phyloP scores from a whole-genome alignment of 2,329 filamentous ascomycete species.

The Fusarium sp. region DNA sequence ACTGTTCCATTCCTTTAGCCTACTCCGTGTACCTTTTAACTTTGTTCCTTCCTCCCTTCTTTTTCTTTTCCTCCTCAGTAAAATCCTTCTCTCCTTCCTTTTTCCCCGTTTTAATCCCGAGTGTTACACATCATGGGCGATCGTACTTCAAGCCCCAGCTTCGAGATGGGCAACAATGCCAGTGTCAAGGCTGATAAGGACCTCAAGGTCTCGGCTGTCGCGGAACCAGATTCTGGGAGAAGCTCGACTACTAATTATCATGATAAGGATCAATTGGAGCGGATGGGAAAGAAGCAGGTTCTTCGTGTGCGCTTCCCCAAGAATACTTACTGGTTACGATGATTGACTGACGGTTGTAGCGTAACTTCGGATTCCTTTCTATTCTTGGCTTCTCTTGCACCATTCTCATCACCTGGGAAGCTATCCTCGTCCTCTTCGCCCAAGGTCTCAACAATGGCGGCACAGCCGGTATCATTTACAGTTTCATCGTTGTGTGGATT shows the following conservation, averaged over 20 bases:
- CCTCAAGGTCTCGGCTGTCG: constrained; percentile 17
- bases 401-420: constrained; percentile 66
- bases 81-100: not conserved
- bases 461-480: constrained; percentile 64
- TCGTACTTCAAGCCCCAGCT: constrained; percentile 33
- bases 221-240: constrained; percentile 34
- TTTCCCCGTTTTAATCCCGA: not conserved
- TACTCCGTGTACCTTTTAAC: constrained; percentile 2
- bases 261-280: constrained; percentile 45
- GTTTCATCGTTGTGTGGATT: constrained; percentile 61
- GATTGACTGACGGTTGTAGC: constrained; percentile 39
- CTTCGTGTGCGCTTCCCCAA: not conserved
- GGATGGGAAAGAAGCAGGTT: constrained; percentile 48
- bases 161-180: constrained; percentile 43
- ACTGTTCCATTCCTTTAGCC: not conserved
- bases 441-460: constrained; percentile 61
- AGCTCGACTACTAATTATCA: constrained; percentile 27
- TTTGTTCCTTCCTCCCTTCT: not conserved
- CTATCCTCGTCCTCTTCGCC: constrained; percentile 50
- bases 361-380: constrained; percentile 62
- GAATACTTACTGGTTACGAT: too few species aligned
- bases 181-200: constrained; percentile 23
- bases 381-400: constrained; percentile 66
- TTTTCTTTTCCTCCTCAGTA: not conserved
- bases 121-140: constrained; percentile 29